phyloP scores from a whole-genome alignment of 495 filamentous ascomycete species.

The Neurospora sp. region DNA sequence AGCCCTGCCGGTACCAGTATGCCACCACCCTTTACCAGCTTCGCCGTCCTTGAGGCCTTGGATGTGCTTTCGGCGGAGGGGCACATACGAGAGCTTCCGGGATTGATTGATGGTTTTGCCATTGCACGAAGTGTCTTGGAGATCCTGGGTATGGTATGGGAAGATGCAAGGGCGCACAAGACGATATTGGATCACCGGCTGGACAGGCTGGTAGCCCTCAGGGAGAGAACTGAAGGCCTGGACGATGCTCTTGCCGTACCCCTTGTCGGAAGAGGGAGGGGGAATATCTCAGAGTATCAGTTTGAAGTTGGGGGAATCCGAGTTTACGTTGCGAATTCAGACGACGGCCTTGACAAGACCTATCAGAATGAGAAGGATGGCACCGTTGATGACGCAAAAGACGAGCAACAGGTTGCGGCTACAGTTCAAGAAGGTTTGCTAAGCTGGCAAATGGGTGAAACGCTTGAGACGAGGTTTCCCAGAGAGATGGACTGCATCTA shows the following conservation, averaged over 20 bases:
- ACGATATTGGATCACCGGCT: slow-evolving; percentile 15
- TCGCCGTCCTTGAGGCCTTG: slow-evolving; percentile 16
- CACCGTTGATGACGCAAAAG: neutral
- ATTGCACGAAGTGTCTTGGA: slow-evolving; percentile 14
- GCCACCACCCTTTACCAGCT: slow-evolving; percentile 13
- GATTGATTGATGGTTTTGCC: slow-evolving; percentile 10
- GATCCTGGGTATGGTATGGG: slow-evolving; percentile 12
- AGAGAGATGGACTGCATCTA: slow-evolving; percentile 22
- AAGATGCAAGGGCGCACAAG: slow-evolving; percentile 12
- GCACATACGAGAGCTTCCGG: slow-evolving; percentile 7
- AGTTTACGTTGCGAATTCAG: slow-evolving; percentile 4
- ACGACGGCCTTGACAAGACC: neutral
- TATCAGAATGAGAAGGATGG: neutral
- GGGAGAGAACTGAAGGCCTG: slow-evolving; percentile 4
- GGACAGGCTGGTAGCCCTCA: slow-evolving; percentile 9
- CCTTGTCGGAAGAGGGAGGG: neutral
- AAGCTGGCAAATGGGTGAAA: slow-evolving; percentile 17
- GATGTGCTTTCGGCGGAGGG: slow-evolving; percentile 22
- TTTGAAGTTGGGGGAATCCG: slow-evolving; percentile 2
- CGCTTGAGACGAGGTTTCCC: slow-evolving; percentile 15
- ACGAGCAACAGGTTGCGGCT: neutral
- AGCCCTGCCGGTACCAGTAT: slow-evolving; percentile 2
- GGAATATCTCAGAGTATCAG: neutral
- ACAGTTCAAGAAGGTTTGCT: neutral
- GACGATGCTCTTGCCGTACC: neutral